Evolutionary conservation across 768 basidiomycete species (phyloP).

Genomic region (Agrocybe praecox): DNA sequence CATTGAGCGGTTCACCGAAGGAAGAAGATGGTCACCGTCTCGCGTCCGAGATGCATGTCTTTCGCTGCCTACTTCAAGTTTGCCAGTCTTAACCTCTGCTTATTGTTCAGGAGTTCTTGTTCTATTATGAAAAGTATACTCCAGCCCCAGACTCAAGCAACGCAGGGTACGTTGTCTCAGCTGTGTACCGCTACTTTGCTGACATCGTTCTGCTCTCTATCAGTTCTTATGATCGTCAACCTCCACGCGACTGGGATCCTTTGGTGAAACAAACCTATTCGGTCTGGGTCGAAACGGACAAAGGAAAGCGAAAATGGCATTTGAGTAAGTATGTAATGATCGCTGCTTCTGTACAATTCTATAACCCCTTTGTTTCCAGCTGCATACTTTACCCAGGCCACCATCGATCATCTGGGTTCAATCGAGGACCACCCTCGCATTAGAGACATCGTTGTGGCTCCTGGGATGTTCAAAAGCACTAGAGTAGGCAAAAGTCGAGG

Average conservation of each 20-base stretch:
- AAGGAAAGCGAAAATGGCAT: conserved; percentile 79
- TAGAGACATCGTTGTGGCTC: conserved; percentile 63
- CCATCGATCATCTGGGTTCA: conserved; percentile 69
- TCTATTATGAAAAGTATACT: conserved; percentile 79
- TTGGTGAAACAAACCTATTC: conserved; percentile 87
- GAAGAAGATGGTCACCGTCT: conserved; percentile 81
- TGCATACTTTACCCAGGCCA: conserved; percentile 81
- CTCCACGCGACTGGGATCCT: conserved; percentile 64
- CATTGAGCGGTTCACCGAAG: conserved; percentile 87
- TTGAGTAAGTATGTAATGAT: conserved; percentile 53
- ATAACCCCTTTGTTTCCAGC: conserved; percentile 40
- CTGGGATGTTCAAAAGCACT: conserved; percentile 71
- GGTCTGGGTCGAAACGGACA: conserved; percentile 68
- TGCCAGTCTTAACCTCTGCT: conserved; percentile 7
- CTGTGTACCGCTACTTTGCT: conserved; percentile 11
- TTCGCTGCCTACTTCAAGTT: conserved; percentile 3
- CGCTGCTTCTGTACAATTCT: not conserved
- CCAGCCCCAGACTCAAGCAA: conserved; percentile 47
- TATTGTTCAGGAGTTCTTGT: conserved; percentile 70
- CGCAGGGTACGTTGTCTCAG: conserved; percentile 34
- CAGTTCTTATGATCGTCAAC: conserved; percentile 44
- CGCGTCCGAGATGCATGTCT: conserved; percentile 76
- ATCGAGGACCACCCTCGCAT: conserved; percentile 69
- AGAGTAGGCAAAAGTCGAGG: conserved; percentile 52
- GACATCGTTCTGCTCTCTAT: conserved; percentile 14